Conservation (phyloP, 306 rosid species). For the Cucumis cinereus region DNA sequence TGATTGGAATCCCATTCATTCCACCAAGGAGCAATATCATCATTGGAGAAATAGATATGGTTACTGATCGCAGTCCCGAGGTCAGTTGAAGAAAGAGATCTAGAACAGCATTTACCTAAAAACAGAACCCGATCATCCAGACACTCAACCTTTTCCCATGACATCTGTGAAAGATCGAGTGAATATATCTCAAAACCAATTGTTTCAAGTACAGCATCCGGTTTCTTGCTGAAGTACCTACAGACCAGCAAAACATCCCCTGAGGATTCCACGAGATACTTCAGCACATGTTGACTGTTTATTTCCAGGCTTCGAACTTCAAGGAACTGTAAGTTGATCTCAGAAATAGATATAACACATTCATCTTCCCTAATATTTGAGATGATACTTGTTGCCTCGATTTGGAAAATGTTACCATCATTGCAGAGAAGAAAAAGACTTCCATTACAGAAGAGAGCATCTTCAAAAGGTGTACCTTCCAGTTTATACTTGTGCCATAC, state of each 20-base stretch:
- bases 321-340: conserved; percentile 23
- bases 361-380: conserved; percentile 5
- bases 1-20: conserved; percentile 57
- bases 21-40: conserved; percentile 46
- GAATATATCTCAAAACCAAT: conserved; percentile 27
- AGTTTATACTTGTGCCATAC: conserved; percentile 31
- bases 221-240: conserved; percentile 26
- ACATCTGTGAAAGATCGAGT: conserved; percentile 19
- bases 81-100: conserved; percentile 25
- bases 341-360: conserved; percentile 3
- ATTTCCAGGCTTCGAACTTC: conserved; percentile 24
- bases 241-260: conserved; percentile 44
- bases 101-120: conserved; percentile 49
- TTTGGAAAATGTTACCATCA: conserved; percentile 22
- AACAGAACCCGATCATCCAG: conserved; percentile 29
- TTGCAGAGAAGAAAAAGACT: conserved; percentile 40
- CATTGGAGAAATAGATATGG: conserved; percentile 42
- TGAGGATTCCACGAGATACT: conserved; percentile 40
- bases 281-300: conserved; percentile 14
- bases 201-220: conserved; percentile 25
- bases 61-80: conserved; percentile 27
- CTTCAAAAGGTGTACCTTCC: conserved; percentile 41
- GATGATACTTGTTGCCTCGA: conserved; percentile 16
- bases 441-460: conserved; percentile 45
- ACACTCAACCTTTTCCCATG: conserved; percentile 35